Conservation (phyloP, 179 eudicot species). For the Beta lomatogona region DNA sequence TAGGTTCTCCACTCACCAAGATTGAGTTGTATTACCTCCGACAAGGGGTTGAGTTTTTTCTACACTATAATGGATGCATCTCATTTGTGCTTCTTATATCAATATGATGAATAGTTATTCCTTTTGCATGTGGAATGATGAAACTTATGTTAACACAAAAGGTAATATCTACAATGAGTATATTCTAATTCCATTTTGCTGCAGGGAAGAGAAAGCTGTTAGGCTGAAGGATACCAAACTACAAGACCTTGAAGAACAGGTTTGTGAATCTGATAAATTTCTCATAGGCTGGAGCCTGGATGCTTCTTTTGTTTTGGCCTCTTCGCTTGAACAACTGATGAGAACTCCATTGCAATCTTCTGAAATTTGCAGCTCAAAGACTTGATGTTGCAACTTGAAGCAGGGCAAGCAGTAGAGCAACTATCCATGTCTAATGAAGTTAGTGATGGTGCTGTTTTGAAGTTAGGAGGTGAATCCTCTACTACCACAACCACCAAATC, state of each 20-base stretch:
- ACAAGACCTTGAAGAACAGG: constrained; percentile 79
- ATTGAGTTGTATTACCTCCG: background rate
- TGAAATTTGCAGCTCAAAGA: constrained; percentile 48
- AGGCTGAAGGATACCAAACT: constrained; percentile 58
- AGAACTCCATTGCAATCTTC: constrained; percentile 1
- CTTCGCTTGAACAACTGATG: background rate
- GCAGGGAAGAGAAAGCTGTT: constrained; percentile 66
- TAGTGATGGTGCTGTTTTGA: constrained; percentile 31
- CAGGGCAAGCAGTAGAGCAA: constrained; percentile 38
- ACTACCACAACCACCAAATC: constrained; percentile 19
- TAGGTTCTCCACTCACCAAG: background rate
- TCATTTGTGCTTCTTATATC: background rate
- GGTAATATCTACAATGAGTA: background rate
- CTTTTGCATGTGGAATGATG: background rate
- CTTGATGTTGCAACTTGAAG: constrained; percentile 56
- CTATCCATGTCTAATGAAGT: constrained; percentile 39
- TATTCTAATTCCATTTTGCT: constrained; percentile 8
- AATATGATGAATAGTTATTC: too few species aligned
- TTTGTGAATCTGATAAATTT: constrained; percentile 16
- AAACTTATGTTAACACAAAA: background rate
- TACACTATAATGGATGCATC: too few species aligned
- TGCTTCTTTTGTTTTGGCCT: background rate
- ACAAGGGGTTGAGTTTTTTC: background rate
- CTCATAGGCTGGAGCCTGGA: background rate
- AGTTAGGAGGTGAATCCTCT: constrained; percentile 35